Evolutionary conservation across 305 asterid species (phyloP), one percentile per base, ranked within the genome.

Genomic region (Plantago coronopus): DNA sequence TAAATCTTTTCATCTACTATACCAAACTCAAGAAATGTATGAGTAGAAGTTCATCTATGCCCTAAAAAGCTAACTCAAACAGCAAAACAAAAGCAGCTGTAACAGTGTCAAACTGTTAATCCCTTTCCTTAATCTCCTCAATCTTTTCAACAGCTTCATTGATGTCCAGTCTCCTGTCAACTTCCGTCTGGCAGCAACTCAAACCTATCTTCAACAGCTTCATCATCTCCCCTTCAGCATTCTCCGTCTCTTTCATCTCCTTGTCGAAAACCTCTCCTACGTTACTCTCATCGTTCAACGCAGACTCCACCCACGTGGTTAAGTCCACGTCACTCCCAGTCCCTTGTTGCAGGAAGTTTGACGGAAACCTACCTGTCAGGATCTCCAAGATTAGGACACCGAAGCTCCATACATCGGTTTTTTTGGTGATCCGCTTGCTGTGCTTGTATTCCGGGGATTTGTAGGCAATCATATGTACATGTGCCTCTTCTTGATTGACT

Each of bases 391-490:
- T 81, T 17, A 93, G 66, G 22, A 89, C 69, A 18, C 99, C 99
- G 17, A 93, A 83, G 67, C 90, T 68, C 99, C 99, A 93, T 14
- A 93, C 78, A 75, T 93, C 99, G 20, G 95, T 80, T 61, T 87
- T 89, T 70, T 78, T 79, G 8, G 85, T 74, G 73, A 87, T 81
- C 14, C 83, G 81, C 3, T 76, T 65, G 21, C 48, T 44, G 62
- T 61, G 72, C 60, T 64, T 75, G 76, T 37, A 79, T 69, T 93
- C 99, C 1, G 99, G 99, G 3, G 97, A 83, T 49, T 83, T 89
- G 82, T 83, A 87, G 55, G 89, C 81, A 56, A 78, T 60, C 87
- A 93, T 71, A 68, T 81, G 78, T 2, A 74, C 70, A 31, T 77
- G 85, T 0, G 95, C 99, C 49, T 85, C 80, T 22, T 89, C 95